Evolutionary conservation across 2,329 filamentous ascomycete genomes (phyloP).

Genomic region (Macrophomina pseudophaseolina): DNA sequence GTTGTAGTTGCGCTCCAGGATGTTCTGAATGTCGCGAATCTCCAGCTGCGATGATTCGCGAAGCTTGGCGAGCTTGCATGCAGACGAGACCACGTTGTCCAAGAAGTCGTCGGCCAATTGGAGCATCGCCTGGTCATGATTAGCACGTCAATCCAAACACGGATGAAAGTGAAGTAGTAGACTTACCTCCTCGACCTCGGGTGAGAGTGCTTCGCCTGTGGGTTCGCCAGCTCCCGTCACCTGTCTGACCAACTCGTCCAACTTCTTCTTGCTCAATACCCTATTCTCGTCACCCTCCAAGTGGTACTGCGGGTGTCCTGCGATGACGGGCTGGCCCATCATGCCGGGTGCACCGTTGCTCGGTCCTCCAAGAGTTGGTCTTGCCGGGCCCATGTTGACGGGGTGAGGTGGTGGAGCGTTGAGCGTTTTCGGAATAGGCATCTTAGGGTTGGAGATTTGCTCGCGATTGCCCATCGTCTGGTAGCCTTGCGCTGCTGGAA

Average conservation of each 20-base stretch:
- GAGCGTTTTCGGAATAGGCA: slow-evolving; percentile 83
- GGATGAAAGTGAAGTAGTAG: slow-evolving; percentile 1
- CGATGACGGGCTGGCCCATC: slow-evolving; percentile 84
- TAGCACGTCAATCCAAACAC: slow-evolving; percentile 27
- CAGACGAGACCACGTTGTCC: slow-evolving; percentile 83
- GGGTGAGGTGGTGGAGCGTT: slow-evolving; percentile 74
- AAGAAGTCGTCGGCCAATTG: slow-evolving; percentile 93
- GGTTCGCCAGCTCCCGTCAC: slow-evolving; percentile 82
- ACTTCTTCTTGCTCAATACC: slow-evolving; percentile 95
- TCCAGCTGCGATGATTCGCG: slow-evolving; percentile 89
- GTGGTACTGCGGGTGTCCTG: slow-evolving; percentile 80
- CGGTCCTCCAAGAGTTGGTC: slow-evolving; percentile 84
- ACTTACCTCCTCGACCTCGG: slow-evolving; percentile 92
- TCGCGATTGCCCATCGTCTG: slow-evolving; percentile 42
- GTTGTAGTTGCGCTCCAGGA: slow-evolving; percentile 69
- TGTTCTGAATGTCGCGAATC: slow-evolving; percentile 66
- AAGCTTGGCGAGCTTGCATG: slow-evolving; percentile 91
- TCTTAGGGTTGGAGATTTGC: slow-evolving; percentile 63
- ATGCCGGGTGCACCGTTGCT: slow-evolving; percentile 78
- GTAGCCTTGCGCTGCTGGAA: slow-evolving; percentile 38
- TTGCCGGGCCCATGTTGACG: slow-evolving; percentile 71
- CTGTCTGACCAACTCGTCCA: slow-evolving; percentile 92
- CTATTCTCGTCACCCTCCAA: slow-evolving; percentile 91
- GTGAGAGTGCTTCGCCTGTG: slow-evolving; percentile 78
- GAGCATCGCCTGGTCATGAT: slow-evolving; percentile 60